Conservation (phyloP, 2,329 filamentous ascomycete genomes). For the Aspergillus vadensis region DNA sequence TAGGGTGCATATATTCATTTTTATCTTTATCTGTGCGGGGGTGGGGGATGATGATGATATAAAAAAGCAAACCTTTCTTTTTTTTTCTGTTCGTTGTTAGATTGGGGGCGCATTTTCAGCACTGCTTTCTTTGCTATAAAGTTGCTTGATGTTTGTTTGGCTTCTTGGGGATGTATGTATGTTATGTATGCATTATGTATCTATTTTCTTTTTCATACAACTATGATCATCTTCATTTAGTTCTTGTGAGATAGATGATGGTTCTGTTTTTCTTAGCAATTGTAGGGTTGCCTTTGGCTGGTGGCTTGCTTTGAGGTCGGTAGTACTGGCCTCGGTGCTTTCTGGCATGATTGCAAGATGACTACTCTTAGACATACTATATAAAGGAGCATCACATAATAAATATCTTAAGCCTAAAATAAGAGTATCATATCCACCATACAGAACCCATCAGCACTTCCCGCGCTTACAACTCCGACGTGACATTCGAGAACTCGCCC, state of each 20-base stretch:
- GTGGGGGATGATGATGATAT: not conserved
- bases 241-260: not conserved
- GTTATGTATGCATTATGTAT: slow-evolving; percentile 12
- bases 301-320: no score
- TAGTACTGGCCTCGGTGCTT: no score
- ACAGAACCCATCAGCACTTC: slow-evolving; percentile 6
- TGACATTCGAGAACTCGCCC: slow-evolving; percentile 97
- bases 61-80: slow-evolving; percentile 12
- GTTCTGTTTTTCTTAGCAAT: no score
- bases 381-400: slow-evolving; percentile 1
- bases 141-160: not conserved
- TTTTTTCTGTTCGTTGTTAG: slow-evolving; percentile 13
- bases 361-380: not conserved
- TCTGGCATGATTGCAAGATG: no score
- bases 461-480: slow-evolving; percentile 62
- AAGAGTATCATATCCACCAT: slow-evolving; percentile 20
- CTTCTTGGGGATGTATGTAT: slow-evolving; percentile 9
- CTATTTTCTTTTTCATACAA: slow-evolving; percentile 5
- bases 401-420: slow-evolving; percentile 17
- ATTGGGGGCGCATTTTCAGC: slow-evolving; percentile 4
- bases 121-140: not conserved
- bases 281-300: no score
- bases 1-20: slow-evolving; percentile 19
- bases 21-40: slow-evolving; percentile 1
- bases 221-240: not conserved